These are phyloP conservation scores for Fusarium vanettenii DNA, from an alignment of 2,329 filamentous ascomycete genomes.

Conservation along the genomic window DNA sequence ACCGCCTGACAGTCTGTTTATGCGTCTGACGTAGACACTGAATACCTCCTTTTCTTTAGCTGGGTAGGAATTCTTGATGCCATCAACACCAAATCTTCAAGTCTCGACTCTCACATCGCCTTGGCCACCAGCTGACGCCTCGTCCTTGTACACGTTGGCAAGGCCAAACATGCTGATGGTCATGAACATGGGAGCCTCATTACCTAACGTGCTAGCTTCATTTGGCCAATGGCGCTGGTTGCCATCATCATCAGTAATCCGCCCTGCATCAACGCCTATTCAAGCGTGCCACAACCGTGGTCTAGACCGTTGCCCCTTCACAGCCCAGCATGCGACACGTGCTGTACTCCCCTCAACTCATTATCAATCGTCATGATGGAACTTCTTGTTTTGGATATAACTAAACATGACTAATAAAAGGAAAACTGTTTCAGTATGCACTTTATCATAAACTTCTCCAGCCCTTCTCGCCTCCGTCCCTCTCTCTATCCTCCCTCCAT, in stretches of 20 bases:
- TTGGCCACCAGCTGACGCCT: not conserved
- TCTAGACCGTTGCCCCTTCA: constrained; percentile 13
- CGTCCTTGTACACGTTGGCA: constrained; percentile 7
- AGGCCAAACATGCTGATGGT: constrained; percentile 31
- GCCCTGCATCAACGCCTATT: not conserved
- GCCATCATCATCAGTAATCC: not conserved
- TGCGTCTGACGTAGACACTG: not conserved
- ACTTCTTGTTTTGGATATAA: constrained; percentile 34
- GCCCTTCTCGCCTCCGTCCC: constrained; percentile 2
- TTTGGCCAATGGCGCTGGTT: constrained; percentile 7
- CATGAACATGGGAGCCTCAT: constrained; percentile 34
- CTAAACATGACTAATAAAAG: constrained; percentile 23
- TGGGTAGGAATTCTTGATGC: not conserved
- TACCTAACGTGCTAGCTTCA: constrained; percentile 18
- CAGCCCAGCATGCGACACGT: not conserved
- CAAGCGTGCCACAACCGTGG: not conserved
- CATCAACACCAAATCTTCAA: not conserved
- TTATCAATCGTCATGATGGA: constrained; percentile 8
- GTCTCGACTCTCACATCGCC: not conserved
- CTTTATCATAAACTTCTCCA: constrained; percentile 25
- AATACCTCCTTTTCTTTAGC: not conserved
- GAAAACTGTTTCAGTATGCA: constrained; percentile 32
- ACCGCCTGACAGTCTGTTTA: constrained; percentile 16
- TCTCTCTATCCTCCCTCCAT: constrained; percentile 10
- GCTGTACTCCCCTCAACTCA: not conserved